Percentiles rank a stretch among this genome's conserved stretches.
Evolutionary conservation across 805 yeast genomes (phyloP).

Genomic region (Metschnikowia baotianmanensis): DNA sequence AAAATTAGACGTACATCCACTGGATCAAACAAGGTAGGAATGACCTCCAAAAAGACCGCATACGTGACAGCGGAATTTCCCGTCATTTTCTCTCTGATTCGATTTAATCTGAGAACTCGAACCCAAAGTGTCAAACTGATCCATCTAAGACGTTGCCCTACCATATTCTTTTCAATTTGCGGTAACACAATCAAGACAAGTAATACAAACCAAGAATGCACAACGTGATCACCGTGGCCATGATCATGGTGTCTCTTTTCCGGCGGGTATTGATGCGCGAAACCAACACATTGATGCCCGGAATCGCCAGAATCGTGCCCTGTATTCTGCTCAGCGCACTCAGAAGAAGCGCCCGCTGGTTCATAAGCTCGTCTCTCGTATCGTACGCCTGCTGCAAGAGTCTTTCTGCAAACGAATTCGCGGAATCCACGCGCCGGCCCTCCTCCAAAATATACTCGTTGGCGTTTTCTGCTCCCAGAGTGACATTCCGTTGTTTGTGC

Average conservation of each 20-base stretch:
- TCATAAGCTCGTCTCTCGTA: constrained; percentile 78
- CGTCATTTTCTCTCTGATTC: no score
- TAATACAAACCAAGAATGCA: constrained; percentile 72
- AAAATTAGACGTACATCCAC: no score
- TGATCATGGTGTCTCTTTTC: constrained; percentile 81
- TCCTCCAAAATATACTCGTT: constrained; percentile 80
- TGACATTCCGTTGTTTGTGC: constrained; percentile 46
- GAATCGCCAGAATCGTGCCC: constrained; percentile 63
- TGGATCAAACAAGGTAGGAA: no score
- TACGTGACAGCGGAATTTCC: no score
- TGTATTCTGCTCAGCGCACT: constrained; percentile 64
- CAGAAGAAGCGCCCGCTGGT: constrained; percentile 65
- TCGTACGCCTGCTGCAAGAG: constrained; percentile 82
- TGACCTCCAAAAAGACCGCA: no score
- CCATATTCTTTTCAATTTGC: neutral
- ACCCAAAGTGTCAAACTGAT: no score
- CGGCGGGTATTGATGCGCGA: constrained; percentile 83
- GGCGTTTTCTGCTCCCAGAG: constrained; percentile 34
- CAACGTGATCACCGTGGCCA: constrained; percentile 67
- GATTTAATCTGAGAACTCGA: no score
- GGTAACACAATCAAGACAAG: constrained; percentile 8
- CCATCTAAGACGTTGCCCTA: neutral
- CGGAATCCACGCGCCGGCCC: constrained; percentile 64
- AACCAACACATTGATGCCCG: constrained; percentile 77
- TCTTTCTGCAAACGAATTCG: constrained; percentile 75